Base-by-base conservation (phyloP, 1,284 basidiomycete genomes). In the Trametes sp. region DNA sequence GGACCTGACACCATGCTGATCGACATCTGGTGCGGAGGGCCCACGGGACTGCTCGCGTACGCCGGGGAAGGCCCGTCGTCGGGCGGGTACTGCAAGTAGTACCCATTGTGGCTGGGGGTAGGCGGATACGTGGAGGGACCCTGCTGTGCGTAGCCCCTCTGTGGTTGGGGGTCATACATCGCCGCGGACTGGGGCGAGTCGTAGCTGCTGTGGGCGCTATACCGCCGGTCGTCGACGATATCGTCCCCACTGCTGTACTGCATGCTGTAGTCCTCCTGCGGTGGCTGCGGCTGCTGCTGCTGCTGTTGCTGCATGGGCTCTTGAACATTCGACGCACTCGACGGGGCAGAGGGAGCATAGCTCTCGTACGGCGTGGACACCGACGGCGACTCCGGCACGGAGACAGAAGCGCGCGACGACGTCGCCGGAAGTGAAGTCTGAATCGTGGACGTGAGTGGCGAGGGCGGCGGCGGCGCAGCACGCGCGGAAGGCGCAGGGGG, bases 241-340 rank as follows among this genome's bases (percentile, higher is more conserved):
- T 68, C 68, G 46, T 69, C 68, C 16, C 63, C 57, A 29, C 68
- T 60, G 57, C 58, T 66, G 56, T 69, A 72, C 56, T 66, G 67
- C 68, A 72, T 68, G 9, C n/a, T 24, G 56, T 66, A 70, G 36
- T 72, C 70, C 19, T 72, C 69, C 29, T 60, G 66, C 48, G n/a
- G n/a, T n/a, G n/a, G n/a, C 31, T 33, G 31, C 31, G 31, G 31
- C 31, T 33, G 31, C 31, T 33, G 31, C 11, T 29, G 61, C 28
- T 61, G 60, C 10, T 52, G 64, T 33, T 62, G 63, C 21, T 54
- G 59, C 57, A 49, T 41, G 41, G 29, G 38, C 59, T 53, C 54
- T 24, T 44, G 68, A 5, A 19, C 52, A n/a, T 41, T 41, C 38
- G 38, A 19, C 49, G 42, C 42, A 26, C 24, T 16, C 45, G 55